Evolutionary conservation across 805 yeast species (phyloP), one percentile per base, ranked within the genome.

Genomic region (Henningerozyma blattae): DNA sequence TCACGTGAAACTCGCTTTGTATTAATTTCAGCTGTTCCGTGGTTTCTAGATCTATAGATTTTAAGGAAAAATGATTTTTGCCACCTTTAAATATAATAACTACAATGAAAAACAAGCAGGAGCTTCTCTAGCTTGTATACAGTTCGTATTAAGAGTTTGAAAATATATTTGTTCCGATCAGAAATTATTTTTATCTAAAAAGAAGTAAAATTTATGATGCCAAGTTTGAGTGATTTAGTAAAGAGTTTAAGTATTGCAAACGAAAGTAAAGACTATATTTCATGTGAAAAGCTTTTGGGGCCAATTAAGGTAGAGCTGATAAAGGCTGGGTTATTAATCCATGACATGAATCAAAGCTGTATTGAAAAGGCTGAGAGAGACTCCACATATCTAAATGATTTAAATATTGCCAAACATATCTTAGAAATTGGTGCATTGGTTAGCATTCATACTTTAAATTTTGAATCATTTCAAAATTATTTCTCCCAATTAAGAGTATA

Each of bases 351-450:
- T 15, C n/a, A n/a, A n/a, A n/a, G n/a, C n/a, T n/a, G n/a, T n/a
- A n/a, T n/a, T n/a, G n/a, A n/a, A n/a, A n/a, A n/a, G n/a, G 68
- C 68, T 36, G 48, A 47, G 30, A 34, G 32, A 16, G 60, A 60
- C 33, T 52, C 45, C 18, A 52, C 56, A 15, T 61, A 62, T 36
- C 52, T 74, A 24, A 71, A 69, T 38, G 95, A 87, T 59, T 67
- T 86, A 37, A 65, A 70, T 39, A 82, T 85, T 27, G 75, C 94
- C 6, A 76, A 93, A 45, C 74, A 80, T 27, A 80, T 89, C 28
- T 63, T 91, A 33, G 97, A 91, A 56, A 72, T 86, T 39, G 95
- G 95, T 10, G 94, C 94, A 1, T 63, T 89, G 34, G 70, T 82
- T 14, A 70, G 87, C 32, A 74, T 91, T 40, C 77, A 78, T 44